These are phyloP conservation scores for Phyllosticta citrichinensis DNA, from an alignment of 2,329 filamentous ascomycete species.

Conservation along the genomic window DNA sequence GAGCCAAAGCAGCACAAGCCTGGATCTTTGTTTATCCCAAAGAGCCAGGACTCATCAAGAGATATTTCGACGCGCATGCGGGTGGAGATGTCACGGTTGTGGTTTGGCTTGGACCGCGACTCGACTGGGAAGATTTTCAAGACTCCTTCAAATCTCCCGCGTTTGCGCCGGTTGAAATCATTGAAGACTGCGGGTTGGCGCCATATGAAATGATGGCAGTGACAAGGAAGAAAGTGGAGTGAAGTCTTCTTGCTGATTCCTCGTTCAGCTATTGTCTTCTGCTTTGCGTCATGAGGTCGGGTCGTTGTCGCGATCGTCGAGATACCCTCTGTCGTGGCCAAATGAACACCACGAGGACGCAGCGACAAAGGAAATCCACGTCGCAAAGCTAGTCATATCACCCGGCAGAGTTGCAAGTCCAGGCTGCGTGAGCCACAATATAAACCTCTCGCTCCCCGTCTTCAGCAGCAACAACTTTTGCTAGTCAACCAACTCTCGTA, in stretches of 20 bases:
- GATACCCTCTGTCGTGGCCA: neutral
- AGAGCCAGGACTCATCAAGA: conserved; percentile 33
- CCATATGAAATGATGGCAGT: conserved; percentile 25
- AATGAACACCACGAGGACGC: neutral
- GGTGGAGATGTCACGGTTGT: conserved; percentile 23
- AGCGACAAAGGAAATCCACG: neutral
- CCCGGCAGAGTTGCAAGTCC: neutral
- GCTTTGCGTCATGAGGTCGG: neutral
- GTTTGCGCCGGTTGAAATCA: conserved; percentile 15
- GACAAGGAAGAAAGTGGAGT: conserved; percentile 9
- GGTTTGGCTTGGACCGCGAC: conserved; percentile 34
- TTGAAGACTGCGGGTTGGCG: conserved; percentile 21
- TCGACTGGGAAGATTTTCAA: conserved; percentile 32
- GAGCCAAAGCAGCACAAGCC: conserved; percentile 32
- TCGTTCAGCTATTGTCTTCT: neutral
- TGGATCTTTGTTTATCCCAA: conserved; percentile 48
- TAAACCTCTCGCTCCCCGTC: neutral
- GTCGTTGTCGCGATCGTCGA: neutral
- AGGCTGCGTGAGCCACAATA: neutral
- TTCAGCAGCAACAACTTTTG: neutral
- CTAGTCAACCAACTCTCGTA: neutral
- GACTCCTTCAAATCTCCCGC: conserved; percentile 14
- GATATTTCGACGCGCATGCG: conserved; percentile 33
- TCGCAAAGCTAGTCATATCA: neutral
- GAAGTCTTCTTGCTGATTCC: no score